Evolutionary conservation across 2,329 filamentous ascomycete species (phyloP).

Genomic region (Ophiocordyceps sinensis): DNA sequence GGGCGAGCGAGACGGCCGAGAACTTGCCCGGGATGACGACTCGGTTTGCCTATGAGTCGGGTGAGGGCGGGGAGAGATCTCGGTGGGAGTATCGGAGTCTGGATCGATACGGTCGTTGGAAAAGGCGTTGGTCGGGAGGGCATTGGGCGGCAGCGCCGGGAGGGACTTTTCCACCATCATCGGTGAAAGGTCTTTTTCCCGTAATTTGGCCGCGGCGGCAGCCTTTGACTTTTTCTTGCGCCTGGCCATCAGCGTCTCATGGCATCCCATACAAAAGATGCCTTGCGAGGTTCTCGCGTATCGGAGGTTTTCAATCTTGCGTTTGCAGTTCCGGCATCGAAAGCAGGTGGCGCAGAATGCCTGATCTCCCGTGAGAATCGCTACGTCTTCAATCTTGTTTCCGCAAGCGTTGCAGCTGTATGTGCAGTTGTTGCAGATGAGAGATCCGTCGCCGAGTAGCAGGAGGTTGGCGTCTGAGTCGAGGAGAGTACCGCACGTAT

Average conservation of each 20-base stretch:
- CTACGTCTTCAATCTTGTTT: constrained; percentile 96
- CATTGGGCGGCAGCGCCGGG: constrained; percentile 74
- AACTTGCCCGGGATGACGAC: constrained; percentile 39
- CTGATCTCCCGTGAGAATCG: constrained; percentile 93
- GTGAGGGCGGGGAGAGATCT: constrained; percentile 51
- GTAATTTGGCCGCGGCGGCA: constrained; percentile 39
- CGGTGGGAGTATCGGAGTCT: constrained; percentile 53
- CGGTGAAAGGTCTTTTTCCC: constrained; percentile 48
- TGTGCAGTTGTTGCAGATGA: constrained; percentile 98
- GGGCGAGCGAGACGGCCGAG: constrained; percentile 37
- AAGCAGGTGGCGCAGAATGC: constrained; percentile 97
- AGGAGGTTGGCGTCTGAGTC: constrained; percentile 97
- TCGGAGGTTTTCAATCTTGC: constrained; percentile 94
- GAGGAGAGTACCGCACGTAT: constrained; percentile 86
- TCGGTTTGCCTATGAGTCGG: constrained; percentile 35
- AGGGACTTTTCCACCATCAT: constrained; percentile 81
- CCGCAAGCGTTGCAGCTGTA: constrained; percentile 95
- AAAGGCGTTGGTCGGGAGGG: constrained; percentile 47
- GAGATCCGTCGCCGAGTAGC: constrained; percentile 88
- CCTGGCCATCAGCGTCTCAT: constrained; percentile 90
- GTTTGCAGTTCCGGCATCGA: constrained; percentile 93
- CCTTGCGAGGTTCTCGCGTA: constrained; percentile 96
- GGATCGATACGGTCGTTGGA: constrained; percentile 43
- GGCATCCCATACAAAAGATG: constrained; percentile 98
- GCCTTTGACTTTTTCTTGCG: constrained; percentile 75